A percentile compares a stretch with the other conserved stretches of the same genome.
Conservation (phyloP, 305 asterid genomes). For the Coffea humblotiana region DNA sequence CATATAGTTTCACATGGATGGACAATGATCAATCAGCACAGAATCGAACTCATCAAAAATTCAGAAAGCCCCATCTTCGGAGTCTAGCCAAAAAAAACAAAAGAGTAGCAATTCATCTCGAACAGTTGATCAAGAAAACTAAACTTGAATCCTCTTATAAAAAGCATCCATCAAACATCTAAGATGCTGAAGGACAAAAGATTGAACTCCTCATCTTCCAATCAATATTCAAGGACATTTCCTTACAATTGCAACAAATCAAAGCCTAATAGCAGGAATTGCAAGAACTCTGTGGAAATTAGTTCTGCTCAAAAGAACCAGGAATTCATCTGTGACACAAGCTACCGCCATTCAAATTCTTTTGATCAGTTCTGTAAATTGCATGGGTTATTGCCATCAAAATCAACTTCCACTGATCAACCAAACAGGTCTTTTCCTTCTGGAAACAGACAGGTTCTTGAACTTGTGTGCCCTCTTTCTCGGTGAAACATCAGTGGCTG, state of each 20-base stretch:
- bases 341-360: not conserved
- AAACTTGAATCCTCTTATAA: too few species aligned
- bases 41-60: too few species aligned
- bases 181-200: not conserved
- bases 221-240: not conserved
- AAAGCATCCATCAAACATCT: not conserved
- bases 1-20: too few species aligned
- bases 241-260: not conserved
- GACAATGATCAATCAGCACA: too few species aligned
- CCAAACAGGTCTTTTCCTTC: conserved; percentile 8
- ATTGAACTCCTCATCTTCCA: too few species aligned
- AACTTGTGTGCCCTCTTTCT: conserved; percentile 75
- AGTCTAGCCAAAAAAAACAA: too few species aligned
- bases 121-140: too few species aligned
- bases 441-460: conserved; percentile 35
- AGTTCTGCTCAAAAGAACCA: too few species aligned
- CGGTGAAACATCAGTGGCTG: conserved; percentile 85
- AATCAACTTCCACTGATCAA: not conserved
- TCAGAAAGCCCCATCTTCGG: too few species aligned
- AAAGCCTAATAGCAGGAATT: not conserved
- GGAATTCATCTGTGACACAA: not conserved
- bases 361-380: not conserved
- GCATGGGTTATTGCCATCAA: not conserved
- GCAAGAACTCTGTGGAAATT: not conserved
- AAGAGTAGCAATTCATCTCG: too few species aligned